Evolutionary conservation across 257 asterid genomes (phyloP), one percentile per base, ranked within the genome.

Genomic region (Capsicum rhomboideum): DNA sequence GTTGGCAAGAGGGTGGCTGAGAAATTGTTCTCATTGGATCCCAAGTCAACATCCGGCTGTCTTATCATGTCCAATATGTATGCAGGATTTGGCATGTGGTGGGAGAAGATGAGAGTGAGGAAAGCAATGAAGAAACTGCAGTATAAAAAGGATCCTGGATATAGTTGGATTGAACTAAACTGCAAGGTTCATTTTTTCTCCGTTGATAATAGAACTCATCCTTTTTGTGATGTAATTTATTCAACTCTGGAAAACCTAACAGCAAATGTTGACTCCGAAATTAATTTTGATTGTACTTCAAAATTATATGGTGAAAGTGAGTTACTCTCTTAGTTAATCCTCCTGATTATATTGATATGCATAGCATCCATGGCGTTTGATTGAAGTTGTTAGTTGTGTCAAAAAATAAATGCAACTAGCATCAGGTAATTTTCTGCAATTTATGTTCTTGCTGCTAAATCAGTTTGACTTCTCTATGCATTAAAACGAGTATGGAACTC

Each of bases 121-220:
- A 86, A 87, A 21, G 20, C 75, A 9, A 54, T 92, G 89, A 84
- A 83, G 82, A 90, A 86, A 20, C 79, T 85, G 85, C 92, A 90
- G 58, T 87, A 78, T 55, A 89, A 85, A 88, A 93, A 93, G 90
- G 94, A 90, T 90, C 95, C 91, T 5, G 99, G 99, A 17, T 92
- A 92, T 88, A 96, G 98, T 86, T 94, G 97, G 98, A 88, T 94
- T 78, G 95, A 91, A 86, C 77, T 92, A 80, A 87, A 90, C 82
- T 85, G 82, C 82, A 87, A 83, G 86, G 88, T 84, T 72, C 91
- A 91, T 53, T 88, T 90, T 46, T 93, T 95, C 86, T 90, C 86
- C 42, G 94, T 90, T 69, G 90, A 90, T 68, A 87, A 87, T 87
- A 89, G 88, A 82, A 84, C 49, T 52, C 93, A 92, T 89, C 90